These are phyloP conservation scores for Candida rishiriensis DNA, from an alignment of 805 yeast genomes.

Conservation along the genomic window DNA sequence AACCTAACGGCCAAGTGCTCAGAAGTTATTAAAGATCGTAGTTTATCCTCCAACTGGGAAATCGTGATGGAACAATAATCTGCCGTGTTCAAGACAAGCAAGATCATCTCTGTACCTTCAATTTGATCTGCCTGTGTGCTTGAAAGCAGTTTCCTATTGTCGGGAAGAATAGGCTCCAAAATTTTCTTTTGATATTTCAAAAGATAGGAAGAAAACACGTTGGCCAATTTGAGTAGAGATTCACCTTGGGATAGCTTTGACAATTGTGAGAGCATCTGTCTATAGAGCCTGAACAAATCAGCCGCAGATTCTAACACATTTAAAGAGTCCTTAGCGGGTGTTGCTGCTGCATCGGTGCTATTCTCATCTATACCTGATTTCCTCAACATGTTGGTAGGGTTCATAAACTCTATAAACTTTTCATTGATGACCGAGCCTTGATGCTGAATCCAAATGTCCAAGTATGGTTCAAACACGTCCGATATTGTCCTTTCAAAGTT, in stretches of 20 bases:
- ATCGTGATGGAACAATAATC: slow-evolving; percentile 82
- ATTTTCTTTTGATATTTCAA: slow-evolving; percentile 51
- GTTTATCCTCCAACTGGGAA: slow-evolving; percentile 66
- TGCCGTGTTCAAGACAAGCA: slow-evolving; percentile 79
- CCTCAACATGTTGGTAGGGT: slow-evolving; percentile 48
- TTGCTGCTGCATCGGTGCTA: slow-evolving; percentile 15
- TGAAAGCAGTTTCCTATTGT: slow-evolving; percentile 23
- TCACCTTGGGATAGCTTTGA: slow-evolving; percentile 52
- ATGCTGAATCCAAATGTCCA: slow-evolving; percentile 79
- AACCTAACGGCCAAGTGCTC: slow-evolving; percentile 35
- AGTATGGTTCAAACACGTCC: slow-evolving; percentile 76
- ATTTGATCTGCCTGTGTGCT: slow-evolving; percentile 35
- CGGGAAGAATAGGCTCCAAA: slow-evolving; percentile 47
- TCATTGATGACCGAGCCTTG: slow-evolving; percentile 64
- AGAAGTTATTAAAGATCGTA: slow-evolving; percentile 34
- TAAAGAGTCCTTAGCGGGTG: slow-evolving; percentile 31
- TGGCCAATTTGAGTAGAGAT: slow-evolving; percentile 45
- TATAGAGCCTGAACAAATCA: slow-evolving; percentile 75
- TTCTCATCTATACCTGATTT: slow-evolving; percentile 31
- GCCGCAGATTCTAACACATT: slow-evolving; percentile 83
- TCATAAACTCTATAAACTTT: slow-evolving; percentile 61
- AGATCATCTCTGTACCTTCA: slow-evolving; percentile 62
- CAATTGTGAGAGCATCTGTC: slow-evolving; percentile 68
- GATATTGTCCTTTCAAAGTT: slow-evolving; percentile 45
- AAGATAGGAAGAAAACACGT: slow-evolving; percentile 64